Percentiles rank a stretch among this genome's conserved stretches.
Conservation (phyloP, 1,284 basidiomycete genomes). For the Melampsora larici-populina region DNA sequence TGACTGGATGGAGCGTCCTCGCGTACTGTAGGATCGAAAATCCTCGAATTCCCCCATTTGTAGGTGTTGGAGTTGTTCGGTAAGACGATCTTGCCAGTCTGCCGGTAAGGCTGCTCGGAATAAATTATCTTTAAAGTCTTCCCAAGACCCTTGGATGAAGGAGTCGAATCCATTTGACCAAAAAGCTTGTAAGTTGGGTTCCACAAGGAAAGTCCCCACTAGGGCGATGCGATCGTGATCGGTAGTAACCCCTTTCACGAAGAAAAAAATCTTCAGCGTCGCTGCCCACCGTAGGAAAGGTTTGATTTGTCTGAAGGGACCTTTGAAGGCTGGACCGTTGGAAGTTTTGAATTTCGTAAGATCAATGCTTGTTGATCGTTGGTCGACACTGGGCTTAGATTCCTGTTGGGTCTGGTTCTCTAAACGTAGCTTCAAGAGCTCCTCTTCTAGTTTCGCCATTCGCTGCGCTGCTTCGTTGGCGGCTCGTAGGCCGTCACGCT, state of each 20-base stretch:
- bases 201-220: neutral
- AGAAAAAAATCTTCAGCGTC: slow-evolving; percentile 14
- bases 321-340: no score
- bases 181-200: slow-evolving; percentile 6
- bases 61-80: neutral
- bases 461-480: no score
- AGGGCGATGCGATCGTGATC: slow-evolving; percentile 4
- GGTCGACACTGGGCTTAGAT: no score
- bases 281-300: slow-evolving; percentile 17
- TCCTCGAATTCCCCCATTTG: neutral
- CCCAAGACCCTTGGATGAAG: neutral
- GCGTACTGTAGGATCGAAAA: neutral
- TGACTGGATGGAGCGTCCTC: no score
- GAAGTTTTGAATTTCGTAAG: no score
- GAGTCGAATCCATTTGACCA: neutral
- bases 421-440: no score
- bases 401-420: no score
- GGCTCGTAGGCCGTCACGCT: no score
- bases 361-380: no score
- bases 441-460: no score
- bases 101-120: slow-evolving; percentile 13
- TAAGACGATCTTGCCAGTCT: neutral
- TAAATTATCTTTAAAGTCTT: no score
- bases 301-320: no score
- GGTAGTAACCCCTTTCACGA: neutral